Evolutionary conservation across 768 basidiomycete genomes (phyloP), one percentile per base, ranked within the genome.

Genomic region (Auricularia cornea): DNA sequence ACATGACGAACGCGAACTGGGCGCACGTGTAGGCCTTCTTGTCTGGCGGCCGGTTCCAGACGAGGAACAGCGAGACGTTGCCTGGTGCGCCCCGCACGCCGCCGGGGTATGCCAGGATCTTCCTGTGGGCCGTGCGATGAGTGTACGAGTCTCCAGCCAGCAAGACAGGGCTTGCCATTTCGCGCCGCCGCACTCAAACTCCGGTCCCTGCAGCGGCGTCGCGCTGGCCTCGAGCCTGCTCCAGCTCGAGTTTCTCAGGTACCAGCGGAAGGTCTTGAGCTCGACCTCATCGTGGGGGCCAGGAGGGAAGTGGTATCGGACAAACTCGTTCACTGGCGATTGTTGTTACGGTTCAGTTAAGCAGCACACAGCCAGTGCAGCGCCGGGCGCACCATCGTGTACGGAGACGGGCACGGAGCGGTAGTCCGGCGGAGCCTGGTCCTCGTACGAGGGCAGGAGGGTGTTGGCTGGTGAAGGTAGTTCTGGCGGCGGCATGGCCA

Each of bases 11-110:
- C 54, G 54, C 54, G 54, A 57, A 57, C 28, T 28, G 30, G 26
- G 54, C 54, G 54, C 54, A 57, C 18, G 54, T 57, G 54, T 57
- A 57, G 54, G 54, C 28, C 26, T 57, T 57, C 30, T 57, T 57
- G 54, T 57, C 28, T 26, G 16, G 54, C 26, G 30, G 28, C 26
- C 30, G 54, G 28, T 57, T 57, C 54, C 54, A 57, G 30, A 57
- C 54, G 30, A 57, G 54, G 20, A 57, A 57, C 26, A 57, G 54
- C 54, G 54, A 57, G 20, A 57, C 54, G 54, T 57, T 57, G 30
- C 54, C 54, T 29, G 54, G 30, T 14, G 54, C 54, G 10, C 54
- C 54, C 8, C 54, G 54, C 28, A 57, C 54, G 30, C 54, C 54
- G 26, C 54, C 54, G 12, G 54, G 54, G 54, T 57, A 57, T 16